Percentiles rank a stretch among this genome's conserved stretches.
phyloP scores from a whole-genome alignment of 1,139 yeast genomes.

The Saccharomycopsis hybrid region DNA sequence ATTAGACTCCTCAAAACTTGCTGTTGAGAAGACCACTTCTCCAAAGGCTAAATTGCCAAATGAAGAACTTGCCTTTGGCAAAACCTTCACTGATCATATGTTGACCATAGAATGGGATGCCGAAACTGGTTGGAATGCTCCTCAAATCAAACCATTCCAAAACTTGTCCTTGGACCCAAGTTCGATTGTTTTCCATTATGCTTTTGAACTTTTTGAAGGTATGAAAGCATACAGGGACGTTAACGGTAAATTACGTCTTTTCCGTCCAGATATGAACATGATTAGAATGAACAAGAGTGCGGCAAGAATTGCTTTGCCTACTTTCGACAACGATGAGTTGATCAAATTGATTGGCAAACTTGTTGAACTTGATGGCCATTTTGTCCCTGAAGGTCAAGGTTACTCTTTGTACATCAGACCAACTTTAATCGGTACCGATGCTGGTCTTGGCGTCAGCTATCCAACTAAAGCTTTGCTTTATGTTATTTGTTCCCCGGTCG shows the following conservation, averaged over 20 bases:
- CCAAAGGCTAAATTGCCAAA: slow-evolving; percentile 68
- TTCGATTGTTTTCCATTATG: slow-evolving; percentile 84
- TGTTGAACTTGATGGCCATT: slow-evolving; percentile 62
- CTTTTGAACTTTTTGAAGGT: slow-evolving; percentile 94
- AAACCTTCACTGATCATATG: slow-evolving; percentile 86
- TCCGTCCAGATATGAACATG: slow-evolving; percentile 91
- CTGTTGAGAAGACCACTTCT: slow-evolving; percentile 45
- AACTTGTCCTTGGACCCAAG: slow-evolving; percentile 77
- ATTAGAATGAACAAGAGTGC: slow-evolving; percentile 85
- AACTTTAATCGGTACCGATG: slow-evolving; percentile 86
- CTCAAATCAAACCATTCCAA: slow-evolving; percentile 82
- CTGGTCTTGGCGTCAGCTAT: slow-evolving; percentile 73
- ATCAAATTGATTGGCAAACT: slow-evolving; percentile 68
- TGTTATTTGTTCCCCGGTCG: slow-evolving; percentile 92
- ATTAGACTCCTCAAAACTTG: slow-evolving; percentile 65
- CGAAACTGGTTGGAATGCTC: slow-evolving; percentile 76
- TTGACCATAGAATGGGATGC: slow-evolving; percentile 79
- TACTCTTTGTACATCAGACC: slow-evolving; percentile 92
- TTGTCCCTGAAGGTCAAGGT: slow-evolving; percentile 81
- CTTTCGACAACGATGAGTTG: slow-evolving; percentile 72
- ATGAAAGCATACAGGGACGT: slow-evolving; percentile 83
- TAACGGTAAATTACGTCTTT: slow-evolving; percentile 66
- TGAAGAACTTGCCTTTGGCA: slow-evolving; percentile 78
- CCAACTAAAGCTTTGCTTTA: slow-evolving; percentile 78
- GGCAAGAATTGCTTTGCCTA: slow-evolving; percentile 78